Percentiles rank a stretch among this genome's conserved stretches.
These are phyloP conservation scores for Parmales sp. DNA, from an alignment of 108 stramenopile species.

Conservation along the genomic window DNA sequence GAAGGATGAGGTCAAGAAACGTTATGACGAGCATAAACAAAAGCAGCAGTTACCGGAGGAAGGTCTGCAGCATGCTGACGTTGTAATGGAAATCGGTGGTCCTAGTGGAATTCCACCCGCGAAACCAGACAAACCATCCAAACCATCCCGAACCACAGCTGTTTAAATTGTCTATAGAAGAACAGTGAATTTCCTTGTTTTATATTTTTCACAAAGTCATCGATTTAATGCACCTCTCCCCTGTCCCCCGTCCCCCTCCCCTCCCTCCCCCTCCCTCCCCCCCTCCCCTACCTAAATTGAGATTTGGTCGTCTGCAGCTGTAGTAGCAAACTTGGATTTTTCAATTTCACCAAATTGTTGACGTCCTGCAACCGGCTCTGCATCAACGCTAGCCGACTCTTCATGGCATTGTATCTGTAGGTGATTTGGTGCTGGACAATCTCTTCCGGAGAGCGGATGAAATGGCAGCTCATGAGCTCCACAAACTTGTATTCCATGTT, in stretches of 20 bases:
- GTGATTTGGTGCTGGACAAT: slow-evolving; percentile 46
- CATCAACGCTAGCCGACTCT: slow-evolving; percentile 41
- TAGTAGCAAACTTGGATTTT: slow-evolving; percentile 48
- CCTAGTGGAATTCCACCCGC: too few species aligned
- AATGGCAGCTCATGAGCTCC: slow-evolving; percentile 41
- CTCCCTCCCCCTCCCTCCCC: neutral
- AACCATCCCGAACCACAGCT: too few species aligned
- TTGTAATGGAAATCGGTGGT: too few species aligned
- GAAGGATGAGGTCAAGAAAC: too few species aligned
- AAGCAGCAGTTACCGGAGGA: too few species aligned
- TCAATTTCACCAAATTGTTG: slow-evolving; percentile 43
- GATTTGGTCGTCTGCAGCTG: slow-evolving; percentile 30
- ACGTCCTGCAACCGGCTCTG: slow-evolving; percentile 44
- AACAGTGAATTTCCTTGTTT: too few species aligned
- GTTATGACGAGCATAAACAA: too few species aligned
- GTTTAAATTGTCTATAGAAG: too few species aligned
- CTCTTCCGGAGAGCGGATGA: slow-evolving; percentile 36
- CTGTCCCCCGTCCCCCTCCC: neutral
- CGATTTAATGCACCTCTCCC: too few species aligned
- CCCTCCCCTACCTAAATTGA: neutral
- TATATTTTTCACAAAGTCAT: too few species aligned
- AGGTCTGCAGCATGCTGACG: too few species aligned
- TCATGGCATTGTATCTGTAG: slow-evolving; percentile 53
- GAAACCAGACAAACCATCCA: too few species aligned
- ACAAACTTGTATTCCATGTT: slow-evolving; percentile 63